Conservation (phyloP, 2,329 filamentous ascomycete genomes). For the Hypoxylon sp. region DNA sequence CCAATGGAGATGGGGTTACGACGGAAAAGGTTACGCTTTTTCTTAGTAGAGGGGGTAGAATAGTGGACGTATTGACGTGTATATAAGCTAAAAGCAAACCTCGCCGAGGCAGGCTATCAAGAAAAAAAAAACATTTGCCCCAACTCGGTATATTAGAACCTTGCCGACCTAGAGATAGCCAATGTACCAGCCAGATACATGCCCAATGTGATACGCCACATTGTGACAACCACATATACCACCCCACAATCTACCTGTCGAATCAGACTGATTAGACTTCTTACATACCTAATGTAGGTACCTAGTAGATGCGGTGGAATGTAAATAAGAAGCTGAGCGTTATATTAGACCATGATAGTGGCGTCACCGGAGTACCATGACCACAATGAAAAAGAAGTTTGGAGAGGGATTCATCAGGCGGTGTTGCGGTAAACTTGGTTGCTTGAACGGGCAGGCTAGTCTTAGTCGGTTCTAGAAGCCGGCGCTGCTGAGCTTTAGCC, state of each 20-base stretch:
- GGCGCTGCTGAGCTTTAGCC: conserved; percentile 13
- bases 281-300: neutral
- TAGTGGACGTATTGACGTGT: conserved; percentile 6
- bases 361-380: neutral
- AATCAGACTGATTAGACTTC: neutral
- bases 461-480: conserved; percentile 24
- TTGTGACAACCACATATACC: neutral
- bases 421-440: neutral
- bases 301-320: neutral
- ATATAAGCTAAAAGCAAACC: conserved; percentile 10
- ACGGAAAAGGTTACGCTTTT: conserved; percentile 17
- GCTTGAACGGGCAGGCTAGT: conserved; percentile 5
- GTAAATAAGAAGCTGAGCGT: neutral
- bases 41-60: conserved; percentile 7
- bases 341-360: conserved; percentile 2
- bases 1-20: conserved; percentile 28
- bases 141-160: conserved; percentile 12
- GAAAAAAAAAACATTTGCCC: conserved; percentile 7
- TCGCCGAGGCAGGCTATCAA: conserved; percentile 6
- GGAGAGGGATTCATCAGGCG: neutral
- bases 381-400: neutral
- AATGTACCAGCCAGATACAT: neutral
- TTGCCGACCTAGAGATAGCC: conserved; percentile 8
- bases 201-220: neutral
- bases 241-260: neutral